Evolutionary conservation across 2,329 filamentous ascomycete species (phyloP).

Genomic region (Exophiala spinifera): DNA sequence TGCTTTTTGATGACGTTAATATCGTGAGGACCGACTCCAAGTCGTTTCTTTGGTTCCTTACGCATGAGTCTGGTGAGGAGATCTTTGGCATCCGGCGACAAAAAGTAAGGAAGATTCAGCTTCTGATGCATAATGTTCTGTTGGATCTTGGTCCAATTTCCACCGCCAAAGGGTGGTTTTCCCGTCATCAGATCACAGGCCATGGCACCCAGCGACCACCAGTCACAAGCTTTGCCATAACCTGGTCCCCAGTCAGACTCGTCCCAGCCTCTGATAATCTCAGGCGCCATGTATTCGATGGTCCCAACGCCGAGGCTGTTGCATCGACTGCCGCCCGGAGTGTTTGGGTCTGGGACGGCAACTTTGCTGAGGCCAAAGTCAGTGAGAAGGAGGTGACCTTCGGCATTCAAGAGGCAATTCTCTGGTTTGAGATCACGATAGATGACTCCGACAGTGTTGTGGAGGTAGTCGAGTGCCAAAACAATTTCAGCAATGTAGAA

Average conservation of each 20-base stretch:
- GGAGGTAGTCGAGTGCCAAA: conserved; percentile 86
- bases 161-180: conserved; percentile 81
- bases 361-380: conserved; percentile 98
- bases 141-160: conserved; percentile 91
- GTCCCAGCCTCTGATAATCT: conserved; percentile 80
- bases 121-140: conserved; percentile 96
- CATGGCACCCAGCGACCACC: conserved; percentile 95
- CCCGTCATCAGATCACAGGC: conserved; percentile 92
- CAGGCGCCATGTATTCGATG: conserved; percentile 98
- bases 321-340: conserved; percentile 60
- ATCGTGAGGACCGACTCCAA: conserved; percentile 88
- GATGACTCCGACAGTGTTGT: conserved; percentile 86
- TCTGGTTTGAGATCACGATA: conserved; percentile 97
- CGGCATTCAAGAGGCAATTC: conserved; percentile 87
- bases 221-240: conserved; percentile 94
- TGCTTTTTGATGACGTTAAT: conserved; percentile 82
- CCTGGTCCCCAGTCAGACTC: conserved; percentile 27
- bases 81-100: conserved; percentile 89
- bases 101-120: conserved; percentile 80
- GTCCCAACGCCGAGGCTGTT: conserved; percentile 84
- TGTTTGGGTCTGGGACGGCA: conserved; percentile 64
- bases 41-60: conserved; percentile 86
- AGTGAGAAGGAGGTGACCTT: conserved; percentile 89
- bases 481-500: conserved; percentile 99
- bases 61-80: conserved; percentile 82